These are phyloP conservation scores for Mortierella polycephala DNA, from an alignment of 371 early-diverging fungal genomes.

Conservation along the genomic window DNA sequence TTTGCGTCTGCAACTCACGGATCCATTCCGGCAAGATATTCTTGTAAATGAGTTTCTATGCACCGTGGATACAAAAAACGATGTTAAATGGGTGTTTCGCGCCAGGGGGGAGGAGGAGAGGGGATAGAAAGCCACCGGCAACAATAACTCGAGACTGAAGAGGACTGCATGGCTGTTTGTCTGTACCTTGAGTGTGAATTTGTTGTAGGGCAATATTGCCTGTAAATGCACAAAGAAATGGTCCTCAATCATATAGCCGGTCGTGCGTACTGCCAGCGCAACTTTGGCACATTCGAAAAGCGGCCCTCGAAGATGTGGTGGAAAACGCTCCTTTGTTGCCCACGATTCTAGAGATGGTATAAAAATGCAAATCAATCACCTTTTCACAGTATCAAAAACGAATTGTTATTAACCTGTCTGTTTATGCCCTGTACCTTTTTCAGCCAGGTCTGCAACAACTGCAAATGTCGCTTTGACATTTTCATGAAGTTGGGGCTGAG, in stretches of 20 bases:
- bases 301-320: conserved; percentile 53
- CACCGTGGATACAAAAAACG: neutral
- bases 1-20: conserved; percentile 7
- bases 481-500: neutral
- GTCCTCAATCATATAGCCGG: conserved; percentile 53
- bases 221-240: conserved; percentile 58
- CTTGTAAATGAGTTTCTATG: conserved; percentile 32
- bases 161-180: neutral
- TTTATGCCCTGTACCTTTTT: neutral
- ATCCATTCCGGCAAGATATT: conserved; percentile 33
- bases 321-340: conserved; percentile 61
- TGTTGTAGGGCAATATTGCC: conserved; percentile 61
- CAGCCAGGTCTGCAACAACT: conserved; percentile 4
- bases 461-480: neutral
- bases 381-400: neutral
- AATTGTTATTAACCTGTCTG: neutral
- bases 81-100: neutral
- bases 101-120: too few relatives aligned
- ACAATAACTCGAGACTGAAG: too few relatives aligned
- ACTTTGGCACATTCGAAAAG: conserved; percentile 57
- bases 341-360: conserved; percentile 18
- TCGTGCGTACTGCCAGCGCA: conserved; percentile 48
- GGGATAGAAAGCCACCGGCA: too few relatives aligned
- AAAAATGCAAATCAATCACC: neutral
- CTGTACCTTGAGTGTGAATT: conserved; percentile 61